Evolutionary conservation across 441 rosid species (phyloP), one percentile per base, ranked within the genome.

Genomic region (Erodium moschatum): DNA sequence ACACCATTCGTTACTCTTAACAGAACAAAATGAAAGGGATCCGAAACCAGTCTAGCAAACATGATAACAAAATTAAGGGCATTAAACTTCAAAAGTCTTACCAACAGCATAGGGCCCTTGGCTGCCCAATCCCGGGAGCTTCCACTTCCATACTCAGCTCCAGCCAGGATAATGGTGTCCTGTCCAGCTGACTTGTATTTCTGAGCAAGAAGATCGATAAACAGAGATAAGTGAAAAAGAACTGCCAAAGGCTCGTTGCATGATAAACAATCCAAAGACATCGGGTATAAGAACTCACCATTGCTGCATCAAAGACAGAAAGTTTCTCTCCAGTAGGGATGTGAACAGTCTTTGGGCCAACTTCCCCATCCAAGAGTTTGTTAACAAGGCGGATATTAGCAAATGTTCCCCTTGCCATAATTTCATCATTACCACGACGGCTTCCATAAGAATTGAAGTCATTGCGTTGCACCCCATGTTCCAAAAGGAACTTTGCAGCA

Each of bases 301-400:
- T 24, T 24, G 27, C 27, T 24, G 27, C 27, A 24, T 24, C 27
- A 24, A 24, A 24, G 2, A 24, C 27, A 24, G 27, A 24, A 24
- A 24, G 27, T 24, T 24, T 24, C 27, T 24, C 27, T 2, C 27
- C 27, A 24, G 27, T 24, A 24, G 27, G 27, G 27, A 24, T 24
- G 27, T 24, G 27, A 24, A 24, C 27, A 24, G 27, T 24, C 27
- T 24, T 24, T 24, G 27, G 27, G 27, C 27, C 27, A 24, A 24
- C 27, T 24, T 24, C 27, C 27, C 27, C 27, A 24, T 24, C 27
- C 27, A 24, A 24, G 27, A 24, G 27, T 2, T 91, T 94, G 88
- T 94, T 94, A 35, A 94, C 98, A 35, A 94, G 64, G 71, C 97
- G 92, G 66, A 94, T 24, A 24, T 24, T 24, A 24, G 27, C 27